Base-by-base conservation (phyloP, 2,329 filamentous ascomycete species). In the Aspergillus terreus region DNA sequence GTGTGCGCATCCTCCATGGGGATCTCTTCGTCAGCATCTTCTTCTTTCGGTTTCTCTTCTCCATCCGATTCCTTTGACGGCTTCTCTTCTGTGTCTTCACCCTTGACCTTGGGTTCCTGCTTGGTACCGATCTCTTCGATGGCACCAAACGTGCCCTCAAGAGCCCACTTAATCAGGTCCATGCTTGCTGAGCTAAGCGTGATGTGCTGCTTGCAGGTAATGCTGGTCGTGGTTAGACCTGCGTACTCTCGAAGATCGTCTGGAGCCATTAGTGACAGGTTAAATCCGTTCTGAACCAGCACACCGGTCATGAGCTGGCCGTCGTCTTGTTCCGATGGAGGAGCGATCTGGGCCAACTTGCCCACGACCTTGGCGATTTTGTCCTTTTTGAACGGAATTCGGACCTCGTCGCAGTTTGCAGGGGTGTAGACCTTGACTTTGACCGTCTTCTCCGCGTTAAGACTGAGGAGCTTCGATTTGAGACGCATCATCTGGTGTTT, bases 401-500 rank as follows among this genome's bases (percentile, higher is more conserved):
- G 85, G 21, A 99, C 81, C 70, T 96, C 92, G 64, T 97, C 92
- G 69, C 92, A 96, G 69, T 99, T 99, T 48, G 89, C 86, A 0
- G 94, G 94, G 21, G 89, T 95, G 75, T 85, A 97, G 10, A 99
- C 90, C 69, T 97, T 96, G 59, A 90, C 86, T 60, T 95, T 94
- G 40, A 83, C 77, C 1, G 83, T 78, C 66, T 92, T 92, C 58
- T 85, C 84, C 25, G 87, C 85, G 65, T 96, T 96, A 35, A 96
- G 81, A n/a, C 90, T 92, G 4, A 97, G 82, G 1, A 99, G 80
- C 67, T 96, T 95, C 3, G 92, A 96, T 70, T 96, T 96, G 25
- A 99, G 78, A 49, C 94, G 86, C 81, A 94, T 96, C 91, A 97
- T 97, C 67, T 97, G 96, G 68, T 96, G 90, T 63, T 94, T 91